phyloP scores from a whole-genome alignment of 1,284 basidiomycete species.

The Pseudozyma tsukubaensis region DNA sequence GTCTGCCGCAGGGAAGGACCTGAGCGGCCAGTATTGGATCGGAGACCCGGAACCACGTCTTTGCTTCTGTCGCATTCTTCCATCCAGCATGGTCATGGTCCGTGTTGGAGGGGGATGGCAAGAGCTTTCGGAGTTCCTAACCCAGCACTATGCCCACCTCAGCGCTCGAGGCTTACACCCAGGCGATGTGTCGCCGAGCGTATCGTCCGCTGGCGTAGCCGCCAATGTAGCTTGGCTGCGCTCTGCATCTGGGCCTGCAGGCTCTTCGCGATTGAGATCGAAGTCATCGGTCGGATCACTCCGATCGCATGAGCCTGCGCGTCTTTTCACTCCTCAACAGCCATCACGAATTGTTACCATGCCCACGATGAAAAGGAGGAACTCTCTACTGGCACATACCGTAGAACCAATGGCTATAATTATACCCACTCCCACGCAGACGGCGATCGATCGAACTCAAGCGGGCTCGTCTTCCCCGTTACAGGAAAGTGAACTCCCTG shows the following conservation, averaged over 20 bases:
- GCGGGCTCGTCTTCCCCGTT: background rate
- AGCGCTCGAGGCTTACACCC: constrained; percentile 1
- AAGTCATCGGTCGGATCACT: constrained; percentile 20
- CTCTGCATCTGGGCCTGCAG: constrained; percentile 33
- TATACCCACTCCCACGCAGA: background rate
- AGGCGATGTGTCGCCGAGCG: background rate
- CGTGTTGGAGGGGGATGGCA: constrained; percentile 68
- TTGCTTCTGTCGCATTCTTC: constrained; percentile 65
- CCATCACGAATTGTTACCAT: constrained; percentile 28
- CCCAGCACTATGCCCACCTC: constrained; percentile 47
- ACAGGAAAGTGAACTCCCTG: constrained; percentile 4
- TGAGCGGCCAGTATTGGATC: constrained; percentile 62
- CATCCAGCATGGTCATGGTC: constrained; percentile 66
- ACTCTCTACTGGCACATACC: background rate
- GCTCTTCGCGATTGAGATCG: constrained; percentile 13
- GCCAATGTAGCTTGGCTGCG: constrained; percentile 23
- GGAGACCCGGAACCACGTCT: constrained; percentile 62
- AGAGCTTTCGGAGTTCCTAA: constrained; percentile 61
- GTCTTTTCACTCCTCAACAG: background rate
- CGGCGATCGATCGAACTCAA: background rate
- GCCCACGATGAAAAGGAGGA: constrained; percentile 10
- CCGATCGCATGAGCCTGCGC: constrained; percentile 1
- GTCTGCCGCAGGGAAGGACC: constrained; percentile 19
- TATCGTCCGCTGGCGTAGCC: background rate
- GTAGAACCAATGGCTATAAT: background rate